phyloP scores from a whole-genome alignment of 2,329 filamentous ascomycete genomes.

The Capronia americana region DNA sequence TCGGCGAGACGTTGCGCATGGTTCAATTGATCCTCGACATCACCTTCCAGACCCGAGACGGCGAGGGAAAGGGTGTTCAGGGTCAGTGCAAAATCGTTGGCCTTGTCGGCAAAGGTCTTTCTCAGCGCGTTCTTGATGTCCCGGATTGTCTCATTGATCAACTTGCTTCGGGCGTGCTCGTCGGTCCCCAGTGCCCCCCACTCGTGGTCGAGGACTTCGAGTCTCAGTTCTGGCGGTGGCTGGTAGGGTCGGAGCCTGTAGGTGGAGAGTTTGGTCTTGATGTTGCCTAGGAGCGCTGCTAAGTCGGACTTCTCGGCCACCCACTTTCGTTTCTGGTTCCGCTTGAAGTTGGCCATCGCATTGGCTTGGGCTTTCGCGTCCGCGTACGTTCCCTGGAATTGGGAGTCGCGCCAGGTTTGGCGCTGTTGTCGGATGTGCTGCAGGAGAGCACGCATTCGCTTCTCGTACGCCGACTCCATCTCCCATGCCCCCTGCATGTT shows the following conservation, averaged over 20 bases:
- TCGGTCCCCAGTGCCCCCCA: slow-evolving; percentile 81
- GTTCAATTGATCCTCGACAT: slow-evolving; percentile 90
- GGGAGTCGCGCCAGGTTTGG: slow-evolving; percentile 76
- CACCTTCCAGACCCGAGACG: slow-evolving; percentile 95
- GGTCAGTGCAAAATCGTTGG: slow-evolving; percentile 95
- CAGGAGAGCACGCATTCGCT: slow-evolving; percentile 83
- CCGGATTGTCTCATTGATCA: slow-evolving; percentile 97
- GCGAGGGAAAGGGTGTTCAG: slow-evolving; percentile 93
- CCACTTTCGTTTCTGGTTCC: slow-evolving; percentile 89
- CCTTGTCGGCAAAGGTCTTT: slow-evolving; percentile 93
- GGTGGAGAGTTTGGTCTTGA: slow-evolving; percentile 97
- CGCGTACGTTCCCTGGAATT: slow-evolving; percentile 87
- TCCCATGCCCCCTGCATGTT: slow-evolving; percentile 99
- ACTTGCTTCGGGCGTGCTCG: slow-evolving; percentile 85
- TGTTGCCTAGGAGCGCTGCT: slow-evolving; percentile 90
- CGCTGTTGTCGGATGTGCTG: slow-evolving; percentile 75
- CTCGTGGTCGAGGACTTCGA: slow-evolving; percentile 80
- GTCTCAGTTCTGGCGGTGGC: slow-evolving; percentile 79
- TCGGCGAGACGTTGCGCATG: slow-evolving; percentile 86
- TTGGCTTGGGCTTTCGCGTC: slow-evolving; percentile 88
- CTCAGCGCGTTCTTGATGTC: slow-evolving; percentile 97
- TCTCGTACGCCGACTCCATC: slow-evolving; percentile 97
- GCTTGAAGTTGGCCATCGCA: slow-evolving; percentile 88
- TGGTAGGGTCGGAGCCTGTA: slow-evolving; percentile 91
- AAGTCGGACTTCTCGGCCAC: slow-evolving; percentile 97